Conservation (phyloP, 805 yeast species). For the Komagataella mondaviorum region DNA sequence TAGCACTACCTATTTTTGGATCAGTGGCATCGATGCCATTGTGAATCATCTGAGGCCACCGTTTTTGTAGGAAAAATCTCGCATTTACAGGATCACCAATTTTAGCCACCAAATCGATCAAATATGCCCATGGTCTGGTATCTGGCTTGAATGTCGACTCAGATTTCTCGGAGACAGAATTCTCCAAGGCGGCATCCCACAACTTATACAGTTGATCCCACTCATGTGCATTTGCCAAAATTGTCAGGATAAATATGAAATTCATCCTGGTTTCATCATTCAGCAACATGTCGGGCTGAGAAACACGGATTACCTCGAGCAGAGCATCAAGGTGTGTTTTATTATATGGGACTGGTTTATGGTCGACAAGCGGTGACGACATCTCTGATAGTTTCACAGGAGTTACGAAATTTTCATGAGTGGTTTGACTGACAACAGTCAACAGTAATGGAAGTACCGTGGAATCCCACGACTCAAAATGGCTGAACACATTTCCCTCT, state of each 20-base stretch:
- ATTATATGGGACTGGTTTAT: background rate
- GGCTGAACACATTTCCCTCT: background rate
- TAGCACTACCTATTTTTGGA: background rate
- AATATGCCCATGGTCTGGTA: conserved; percentile 1
- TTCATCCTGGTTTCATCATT: background rate
- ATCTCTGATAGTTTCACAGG: background rate
- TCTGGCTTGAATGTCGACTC: background rate
- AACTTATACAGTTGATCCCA: background rate
- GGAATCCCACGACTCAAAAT: background rate
- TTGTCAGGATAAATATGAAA: background rate
- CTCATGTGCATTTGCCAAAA: background rate
- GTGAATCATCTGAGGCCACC: background rate
- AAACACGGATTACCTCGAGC: background rate
- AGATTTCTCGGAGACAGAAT: background rate
- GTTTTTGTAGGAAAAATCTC: background rate
- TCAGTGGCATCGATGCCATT: background rate
- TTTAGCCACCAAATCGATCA: background rate
- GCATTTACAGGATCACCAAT: background rate
- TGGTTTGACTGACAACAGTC: background rate
- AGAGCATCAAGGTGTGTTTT: background rate
- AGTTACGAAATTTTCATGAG: background rate
- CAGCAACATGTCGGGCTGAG: background rate
- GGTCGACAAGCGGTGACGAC: background rate
- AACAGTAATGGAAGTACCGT: background rate
- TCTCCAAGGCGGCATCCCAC: background rate